Percentiles rank a stretch among this genome's conserved stretches.
phyloP scores from a whole-genome alignment of 2,329 filamentous ascomycete species.

The Colletotrichum brevisporum region DNA sequence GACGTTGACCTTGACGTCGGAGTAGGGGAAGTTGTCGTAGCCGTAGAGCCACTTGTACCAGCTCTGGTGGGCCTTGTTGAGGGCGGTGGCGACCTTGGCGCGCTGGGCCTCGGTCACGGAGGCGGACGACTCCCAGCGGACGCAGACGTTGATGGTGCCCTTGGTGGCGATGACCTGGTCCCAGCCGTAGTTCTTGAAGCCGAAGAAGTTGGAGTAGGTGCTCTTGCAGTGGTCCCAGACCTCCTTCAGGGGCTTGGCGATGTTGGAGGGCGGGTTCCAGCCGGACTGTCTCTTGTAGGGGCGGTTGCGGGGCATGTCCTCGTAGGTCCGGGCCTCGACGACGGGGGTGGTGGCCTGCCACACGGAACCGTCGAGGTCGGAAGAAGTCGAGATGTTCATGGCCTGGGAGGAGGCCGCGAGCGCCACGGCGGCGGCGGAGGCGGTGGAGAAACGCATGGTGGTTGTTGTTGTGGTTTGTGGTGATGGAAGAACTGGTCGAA shows the following conservation, averaged over 20 bases:
- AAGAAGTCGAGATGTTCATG: constrained; percentile 42
- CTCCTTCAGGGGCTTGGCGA: constrained; percentile 46
- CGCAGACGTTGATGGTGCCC: constrained; percentile 54
- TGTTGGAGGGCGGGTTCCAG: constrained; percentile 48
- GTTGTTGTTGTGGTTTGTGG: not conserved
- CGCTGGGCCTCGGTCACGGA: constrained; percentile 56
- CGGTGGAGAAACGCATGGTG: constrained; percentile 46
- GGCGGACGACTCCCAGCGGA: constrained; percentile 59
- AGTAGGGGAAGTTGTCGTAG: constrained; percentile 60
- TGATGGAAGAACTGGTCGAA: too few species aligned
- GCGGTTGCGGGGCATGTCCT: constrained; percentile 42
- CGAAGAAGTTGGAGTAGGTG: constrained; percentile 45
- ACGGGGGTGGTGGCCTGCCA: constrained; percentile 44
- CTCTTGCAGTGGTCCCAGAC: constrained; percentile 49
- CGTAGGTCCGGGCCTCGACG: constrained; percentile 12
- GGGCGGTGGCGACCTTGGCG: constrained; percentile 50
- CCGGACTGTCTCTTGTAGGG: constrained; percentile 47
- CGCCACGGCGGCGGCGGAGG: constrained; percentile 41
- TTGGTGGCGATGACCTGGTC: constrained; percentile 50
- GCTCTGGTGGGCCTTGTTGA: constrained; percentile 53
- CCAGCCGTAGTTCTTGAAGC: constrained; percentile 53
- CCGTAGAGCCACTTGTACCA: constrained; percentile 60
- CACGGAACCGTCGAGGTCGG: constrained; percentile 48
- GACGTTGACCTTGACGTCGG: constrained; percentile 54
- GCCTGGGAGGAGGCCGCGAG: constrained; percentile 45